Evolutionary conservation across 768 basidiomycete species (phyloP).

Genomic region (Russula sp.): DNA sequence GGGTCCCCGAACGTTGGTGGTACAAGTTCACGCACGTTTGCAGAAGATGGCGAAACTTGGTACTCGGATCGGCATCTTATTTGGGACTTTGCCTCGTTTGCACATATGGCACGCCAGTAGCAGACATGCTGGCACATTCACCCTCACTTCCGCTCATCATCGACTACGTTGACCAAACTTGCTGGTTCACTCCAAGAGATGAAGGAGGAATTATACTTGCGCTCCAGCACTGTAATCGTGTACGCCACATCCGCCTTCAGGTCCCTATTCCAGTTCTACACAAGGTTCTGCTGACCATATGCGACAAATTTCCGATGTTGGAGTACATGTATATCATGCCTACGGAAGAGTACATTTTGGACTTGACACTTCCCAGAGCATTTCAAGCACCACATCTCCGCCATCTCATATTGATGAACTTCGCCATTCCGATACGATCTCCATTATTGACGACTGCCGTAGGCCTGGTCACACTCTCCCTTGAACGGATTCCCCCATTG

Average conservation of each 20-base stretch:
- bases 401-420: neutral
- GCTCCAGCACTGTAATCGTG: neutral
- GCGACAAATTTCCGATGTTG: neutral
- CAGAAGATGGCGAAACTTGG: too few relatives aligned
- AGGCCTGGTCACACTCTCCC: neutral
- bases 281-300: neutral
- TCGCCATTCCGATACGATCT: neutral
- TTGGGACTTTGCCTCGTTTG: too few relatives aligned
- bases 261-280: neutral
- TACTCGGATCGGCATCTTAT: too few relatives aligned
- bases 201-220: neutral
- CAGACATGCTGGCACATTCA: too few relatives aligned
- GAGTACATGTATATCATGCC: neutral
- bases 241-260: neutral
- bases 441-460: neutral
- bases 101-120: too few relatives aligned
- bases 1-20: too few relatives aligned
- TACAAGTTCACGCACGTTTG: too few relatives aligned
- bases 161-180: neutral
- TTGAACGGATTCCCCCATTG: neutral
- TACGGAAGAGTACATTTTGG: neutral
- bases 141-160: too few relatives aligned
- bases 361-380: neutral
- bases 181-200: neutral
- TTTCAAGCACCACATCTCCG: neutral